Evolutionary conservation across 495 filamentous ascomycete species (phyloP).

Genomic region (Hypoxylon cercidicola): DNA sequence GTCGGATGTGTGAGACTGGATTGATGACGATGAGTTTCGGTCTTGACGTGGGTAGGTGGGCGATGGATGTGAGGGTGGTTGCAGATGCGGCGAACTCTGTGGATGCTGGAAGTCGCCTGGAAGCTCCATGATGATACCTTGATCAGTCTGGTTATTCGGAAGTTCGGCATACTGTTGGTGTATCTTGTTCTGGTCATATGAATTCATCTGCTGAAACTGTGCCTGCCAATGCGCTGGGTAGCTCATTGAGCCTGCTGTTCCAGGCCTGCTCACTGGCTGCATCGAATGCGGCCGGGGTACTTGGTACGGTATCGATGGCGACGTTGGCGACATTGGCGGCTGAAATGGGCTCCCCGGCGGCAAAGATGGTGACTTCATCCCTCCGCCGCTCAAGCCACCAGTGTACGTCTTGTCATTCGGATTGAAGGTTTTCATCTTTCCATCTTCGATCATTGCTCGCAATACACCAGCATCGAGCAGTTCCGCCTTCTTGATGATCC

Average conservation of each 20-base stretch:
- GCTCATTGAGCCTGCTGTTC: slow-evolving; percentile 39
- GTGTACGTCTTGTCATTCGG: slow-evolving; percentile 53
- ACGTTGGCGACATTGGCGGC: slow-evolving; percentile 48
- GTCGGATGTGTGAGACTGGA: slow-evolving; percentile 44
- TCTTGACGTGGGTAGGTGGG: slow-evolving; percentile 28
- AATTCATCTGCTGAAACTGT: slow-evolving; percentile 37
- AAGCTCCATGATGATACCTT: slow-evolving; percentile 53
- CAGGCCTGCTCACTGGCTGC: slow-evolving; percentile 39
- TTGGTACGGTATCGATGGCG: slow-evolving; percentile 54
- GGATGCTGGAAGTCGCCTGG: slow-evolving; percentile 58
- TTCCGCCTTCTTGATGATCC: slow-evolving; percentile 74
- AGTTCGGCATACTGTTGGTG: slow-evolving; percentile 38
- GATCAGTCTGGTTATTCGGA: slow-evolving; percentile 20
- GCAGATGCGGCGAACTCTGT: slow-evolving; percentile 37
- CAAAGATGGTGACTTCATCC: slow-evolving; percentile 48
- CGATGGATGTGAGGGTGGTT: slow-evolving; percentile 34
- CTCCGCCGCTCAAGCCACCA: slow-evolving; percentile 31
- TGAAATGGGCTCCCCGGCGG: slow-evolving; percentile 44
- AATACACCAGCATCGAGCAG: slow-evolving; percentile 59
- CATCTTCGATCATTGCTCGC: slow-evolving; percentile 61
- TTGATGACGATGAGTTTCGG: slow-evolving; percentile 47
- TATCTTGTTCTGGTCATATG: slow-evolving; percentile 37
- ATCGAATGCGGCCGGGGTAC: slow-evolving; percentile 52
- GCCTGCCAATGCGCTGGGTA: slow-evolving; percentile 41
- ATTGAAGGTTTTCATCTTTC: slow-evolving; percentile 61